Evolutionary conservation across 371 early-diverging fungal species (phyloP), one percentile per base, ranked within the genome.

Genomic region (Syncephalastrum sp.): DNA sequence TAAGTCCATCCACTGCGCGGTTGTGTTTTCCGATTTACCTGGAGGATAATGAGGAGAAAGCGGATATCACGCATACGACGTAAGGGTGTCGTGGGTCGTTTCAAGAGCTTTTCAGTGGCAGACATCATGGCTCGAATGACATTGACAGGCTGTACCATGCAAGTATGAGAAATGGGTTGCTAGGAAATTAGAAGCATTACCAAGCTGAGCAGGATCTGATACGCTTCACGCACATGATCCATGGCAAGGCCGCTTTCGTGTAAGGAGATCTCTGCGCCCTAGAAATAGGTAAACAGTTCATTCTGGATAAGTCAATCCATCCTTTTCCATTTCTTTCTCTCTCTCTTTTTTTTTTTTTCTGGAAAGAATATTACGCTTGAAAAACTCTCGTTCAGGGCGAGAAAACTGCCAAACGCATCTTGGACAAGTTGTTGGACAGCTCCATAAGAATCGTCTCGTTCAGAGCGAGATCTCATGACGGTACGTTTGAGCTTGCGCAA

Each of bases 21-120:
- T 0, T 42, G 14, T 19, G 6, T 52, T 57, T 16, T 42, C 27
- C 27, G 8, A 24, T 59, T 29, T 44, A 91, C 91, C 82, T 95
- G 94, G 1, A 95, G 65, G 29, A 96, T 74, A 19, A 95, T 89
- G 53, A 95, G 68, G 19, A 94, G 72, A 54, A 91, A 93, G 33
- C 87, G 79, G 25, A 94, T 84, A 48, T 95, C 93, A 7, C 76
- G 71, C 41, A 78, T 70, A 21, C 61, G 50, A 17, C 58, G 50
- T 42, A 79, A 57, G 29, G 81, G 87, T 70, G 89, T 72, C 41
- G 90, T 86, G 16, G 94, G 94, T 23, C 94, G 80, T 61, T 87
- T 86, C 57, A 95, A 68, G 8, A 93, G 64, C 52, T 75, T 69
- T 56, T 93, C 92, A 8, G 81, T 88, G 14, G 88, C 86, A 17